Percentiles rank a stretch among this genome's conserved stretches.
Conservation (phyloP, 495 filamentous ascomycete species). For the Neurospora africana region DNA sequence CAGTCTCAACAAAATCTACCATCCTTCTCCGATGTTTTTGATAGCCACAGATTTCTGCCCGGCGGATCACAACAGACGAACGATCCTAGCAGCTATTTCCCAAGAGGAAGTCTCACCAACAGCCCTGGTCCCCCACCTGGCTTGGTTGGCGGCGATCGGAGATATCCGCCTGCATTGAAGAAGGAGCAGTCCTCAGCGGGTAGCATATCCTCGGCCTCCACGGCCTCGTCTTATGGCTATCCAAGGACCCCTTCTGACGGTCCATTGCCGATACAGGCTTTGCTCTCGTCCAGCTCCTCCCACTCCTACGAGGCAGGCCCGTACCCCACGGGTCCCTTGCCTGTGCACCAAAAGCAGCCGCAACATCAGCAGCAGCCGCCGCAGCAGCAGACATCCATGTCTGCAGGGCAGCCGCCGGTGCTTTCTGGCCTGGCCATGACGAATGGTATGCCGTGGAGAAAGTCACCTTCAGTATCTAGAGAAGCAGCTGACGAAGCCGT, state of each 20-base stretch:
- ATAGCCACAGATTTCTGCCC: constrained; percentile 9
- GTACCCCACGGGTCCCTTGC: constrained; percentile 1
- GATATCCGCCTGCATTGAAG: constrained; percentile 19
- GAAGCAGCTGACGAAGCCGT: constrained; percentile 6
- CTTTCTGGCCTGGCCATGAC: constrained; percentile 3
- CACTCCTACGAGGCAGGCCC: constrained; percentile 10
- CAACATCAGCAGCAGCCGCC: neutral
- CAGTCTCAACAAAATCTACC: constrained; percentile 15
- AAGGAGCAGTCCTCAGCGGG: constrained; percentile 30
- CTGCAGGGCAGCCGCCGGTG: neutral
- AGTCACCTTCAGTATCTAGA: neutral
- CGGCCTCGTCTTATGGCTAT: constrained; percentile 14
- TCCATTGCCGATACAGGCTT: constrained; percentile 35
- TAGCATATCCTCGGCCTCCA: constrained; percentile 24
- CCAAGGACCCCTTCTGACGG: constrained; percentile 34
- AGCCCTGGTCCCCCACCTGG: constrained; percentile 10
- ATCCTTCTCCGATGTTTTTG: constrained; percentile 26
- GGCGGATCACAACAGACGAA: constrained; percentile 1
- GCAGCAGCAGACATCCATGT: neutral
- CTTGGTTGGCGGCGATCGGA: constrained; percentile 6
- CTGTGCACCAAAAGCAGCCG: neutral
- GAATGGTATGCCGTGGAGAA: constrained; percentile 11
- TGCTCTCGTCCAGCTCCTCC: constrained; percentile 29
- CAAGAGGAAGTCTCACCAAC: constrained; percentile 3
- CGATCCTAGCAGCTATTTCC: constrained; percentile 15